phyloP scores from a whole-genome alignment of 768 basidiomycete species.

The Collybia mongolica region DNA sequence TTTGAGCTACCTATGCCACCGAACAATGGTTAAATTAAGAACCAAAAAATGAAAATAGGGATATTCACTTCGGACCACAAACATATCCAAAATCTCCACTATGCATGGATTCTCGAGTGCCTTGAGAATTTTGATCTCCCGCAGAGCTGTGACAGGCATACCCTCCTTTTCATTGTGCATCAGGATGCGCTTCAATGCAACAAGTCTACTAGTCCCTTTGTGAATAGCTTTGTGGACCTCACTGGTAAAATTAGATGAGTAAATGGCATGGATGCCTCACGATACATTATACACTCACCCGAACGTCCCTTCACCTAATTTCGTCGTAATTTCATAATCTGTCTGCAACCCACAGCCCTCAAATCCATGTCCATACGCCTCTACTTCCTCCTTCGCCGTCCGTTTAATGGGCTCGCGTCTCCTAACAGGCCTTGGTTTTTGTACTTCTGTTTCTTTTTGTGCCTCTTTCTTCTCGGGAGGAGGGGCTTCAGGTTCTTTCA shows the following conservation, averaged over 20 bases:
- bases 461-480: constrained; percentile 11
- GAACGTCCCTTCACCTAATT: constrained; percentile 96
- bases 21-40: not conserved
- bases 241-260: constrained; percentile 35
- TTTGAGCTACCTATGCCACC: constrained; percentile 53
- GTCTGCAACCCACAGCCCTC: constrained; percentile 66
- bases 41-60: not conserved
- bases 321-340: constrained; percentile 81
- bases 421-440: constrained; percentile 24
- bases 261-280: not conserved
- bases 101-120: constrained; percentile 83
- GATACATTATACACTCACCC: constrained; percentile 57
- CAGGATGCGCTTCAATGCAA: constrained; percentile 92
- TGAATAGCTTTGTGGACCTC: constrained; percentile 91
- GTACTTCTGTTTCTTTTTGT: constrained; percentile 20
- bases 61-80: constrained; percentile 73
- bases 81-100: constrained; percentile 90
- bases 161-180: constrained; percentile 98
- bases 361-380: constrained; percentile 67
- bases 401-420: constrained; percentile 48
- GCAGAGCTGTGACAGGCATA: constrained; percentile 93
- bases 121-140: constrained; percentile 97
- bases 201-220: constrained; percentile 52
- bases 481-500: constrained; percentile 9
- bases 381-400: constrained; percentile 61